Conservation (phyloP, 192 early-diverging fungal genomes). For the Fimicolochytrium jonesii region DNA sequence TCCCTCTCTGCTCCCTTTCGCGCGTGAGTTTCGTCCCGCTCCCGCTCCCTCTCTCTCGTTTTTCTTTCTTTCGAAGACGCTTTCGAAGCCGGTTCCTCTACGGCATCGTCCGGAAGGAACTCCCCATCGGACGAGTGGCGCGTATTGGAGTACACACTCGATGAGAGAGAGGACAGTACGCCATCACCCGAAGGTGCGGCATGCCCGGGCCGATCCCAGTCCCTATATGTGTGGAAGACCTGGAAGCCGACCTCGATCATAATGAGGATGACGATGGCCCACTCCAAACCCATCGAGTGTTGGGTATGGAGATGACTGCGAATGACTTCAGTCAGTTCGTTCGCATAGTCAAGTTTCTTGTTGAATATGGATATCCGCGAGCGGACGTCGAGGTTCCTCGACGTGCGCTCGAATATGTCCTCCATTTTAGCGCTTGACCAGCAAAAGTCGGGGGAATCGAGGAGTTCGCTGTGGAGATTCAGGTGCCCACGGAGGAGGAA, state of each 20-base stretch:
- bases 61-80: no score
- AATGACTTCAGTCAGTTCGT: conserved; percentile 54
- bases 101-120: background rate
- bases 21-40: no score
- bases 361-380: conserved; percentile 54
- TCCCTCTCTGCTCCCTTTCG: no score
- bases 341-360: conserved; percentile 67
- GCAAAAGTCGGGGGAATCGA: conserved; percentile 61
- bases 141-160: no score
- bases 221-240: conserved; percentile 24
- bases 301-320: conserved; percentile 51
- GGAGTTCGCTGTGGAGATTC: conserved; percentile 54
- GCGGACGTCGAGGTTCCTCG: conserved; percentile 52
- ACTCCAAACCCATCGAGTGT: conserved; percentile 44
- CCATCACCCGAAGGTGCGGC: no score
- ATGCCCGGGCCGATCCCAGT: background rate
- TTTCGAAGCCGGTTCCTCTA: background rate
- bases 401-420: conserved; percentile 41
- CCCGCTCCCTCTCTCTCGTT: no score
- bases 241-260: conserved; percentile 37
- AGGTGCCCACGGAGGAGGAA: conserved; percentile 47
- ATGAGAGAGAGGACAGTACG: no score
- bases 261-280: conserved; percentile 45
- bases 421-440: conserved; percentile 52
- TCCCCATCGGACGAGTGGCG: no score